Evolutionary conservation across 169 alveolate species (phyloP), one percentile per base, ranked within the genome.

Genomic region (Toxoplasma gondii): DNA sequence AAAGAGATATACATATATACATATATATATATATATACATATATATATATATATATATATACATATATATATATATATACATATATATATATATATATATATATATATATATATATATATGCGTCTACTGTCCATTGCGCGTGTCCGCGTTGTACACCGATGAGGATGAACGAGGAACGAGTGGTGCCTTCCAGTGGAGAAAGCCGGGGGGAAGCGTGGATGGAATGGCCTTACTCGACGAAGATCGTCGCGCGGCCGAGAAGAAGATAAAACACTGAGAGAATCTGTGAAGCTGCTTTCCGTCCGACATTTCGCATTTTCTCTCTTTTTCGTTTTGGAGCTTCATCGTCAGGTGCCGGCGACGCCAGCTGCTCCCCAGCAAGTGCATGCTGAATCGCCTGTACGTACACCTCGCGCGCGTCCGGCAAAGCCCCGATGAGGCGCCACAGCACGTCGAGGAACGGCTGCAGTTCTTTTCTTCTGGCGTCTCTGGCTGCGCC

Each of bases 211-310:
- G 58, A 49, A 12, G 4, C 58, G 22, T 4, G 22, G 12, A 12
- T 4, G 22, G 58, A 4, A 12, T 49, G 34, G 74, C 22, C 74
- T 64, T 64, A 64, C 74, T 64, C 74, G 74, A 64, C 22, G 43
- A 78, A 19, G 43, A 19, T 17, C 12, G 86, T 45, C 19, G 86
- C 86, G 39, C 45, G 49, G 19, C 49, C 86, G 86, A n/a, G 45
- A 17, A 78, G 86, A 16, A 78, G 44, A 31, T 78, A 38, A 17
- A 78, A 78, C 2, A 45, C n/a, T 31, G 86, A 36, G 39, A 78
- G 86, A n/a, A 78, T 27, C 86, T 78, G 39, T 2, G 49, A 41
- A 10, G 86, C 86, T 19, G 86, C 86, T 78, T 78, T 78, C 44
- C 86, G 86, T 78, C 86, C 45, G 39, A 19, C n/a, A 1, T 78